These are phyloP conservation scores for Meyerozyma smithsonii DNA, from an alignment of 1,139 yeast genomes.

Conservation along the genomic window DNA sequence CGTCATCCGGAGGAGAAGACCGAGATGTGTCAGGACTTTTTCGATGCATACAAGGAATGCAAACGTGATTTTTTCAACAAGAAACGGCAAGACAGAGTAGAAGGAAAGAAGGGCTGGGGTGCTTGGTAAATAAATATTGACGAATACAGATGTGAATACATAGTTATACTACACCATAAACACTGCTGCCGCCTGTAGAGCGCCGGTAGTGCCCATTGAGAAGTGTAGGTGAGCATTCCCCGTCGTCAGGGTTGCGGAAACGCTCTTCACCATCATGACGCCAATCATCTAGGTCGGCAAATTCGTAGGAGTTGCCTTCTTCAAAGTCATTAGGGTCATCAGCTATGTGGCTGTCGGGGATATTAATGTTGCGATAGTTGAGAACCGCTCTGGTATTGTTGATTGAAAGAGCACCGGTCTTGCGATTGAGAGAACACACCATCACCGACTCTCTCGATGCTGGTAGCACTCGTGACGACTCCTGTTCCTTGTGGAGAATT, in stretches of 20 bases:
- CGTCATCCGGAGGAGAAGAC: constrained; percentile 66
- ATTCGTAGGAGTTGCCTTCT: background rate
- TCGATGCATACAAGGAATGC: constrained; percentile 90
- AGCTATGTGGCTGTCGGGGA: background rate
- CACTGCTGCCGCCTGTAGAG: constrained; percentile 9
- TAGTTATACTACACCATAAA: constrained; percentile 7
- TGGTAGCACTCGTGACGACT: constrained; percentile 1
- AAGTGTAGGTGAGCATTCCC: background rate
- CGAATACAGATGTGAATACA: background rate
- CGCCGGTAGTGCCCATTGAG: constrained; percentile 1
- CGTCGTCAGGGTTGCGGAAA: constrained; percentile 1
- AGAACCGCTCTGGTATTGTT: constrained; percentile 10
- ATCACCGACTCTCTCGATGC: constrained; percentile 4
- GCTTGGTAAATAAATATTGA: constrained; percentile 22
- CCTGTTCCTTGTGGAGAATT: constrained; percentile 2
- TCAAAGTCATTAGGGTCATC: background rate
- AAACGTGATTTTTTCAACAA: constrained; percentile 69
- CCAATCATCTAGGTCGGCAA: background rate
- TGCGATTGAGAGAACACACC: constrained; percentile 11
- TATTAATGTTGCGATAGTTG: constrained; percentile 7
- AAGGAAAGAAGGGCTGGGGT: constrained; percentile 47
- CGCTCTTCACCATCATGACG: constrained; percentile 1
- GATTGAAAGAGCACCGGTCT: constrained; percentile 11
- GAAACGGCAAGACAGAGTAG: constrained; percentile 31
- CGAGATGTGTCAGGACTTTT: constrained; percentile 75